These are phyloP conservation scores for Populus nigra DNA, from an alignment of 345 rosid genomes.

Conservation along the genomic window DNA sequence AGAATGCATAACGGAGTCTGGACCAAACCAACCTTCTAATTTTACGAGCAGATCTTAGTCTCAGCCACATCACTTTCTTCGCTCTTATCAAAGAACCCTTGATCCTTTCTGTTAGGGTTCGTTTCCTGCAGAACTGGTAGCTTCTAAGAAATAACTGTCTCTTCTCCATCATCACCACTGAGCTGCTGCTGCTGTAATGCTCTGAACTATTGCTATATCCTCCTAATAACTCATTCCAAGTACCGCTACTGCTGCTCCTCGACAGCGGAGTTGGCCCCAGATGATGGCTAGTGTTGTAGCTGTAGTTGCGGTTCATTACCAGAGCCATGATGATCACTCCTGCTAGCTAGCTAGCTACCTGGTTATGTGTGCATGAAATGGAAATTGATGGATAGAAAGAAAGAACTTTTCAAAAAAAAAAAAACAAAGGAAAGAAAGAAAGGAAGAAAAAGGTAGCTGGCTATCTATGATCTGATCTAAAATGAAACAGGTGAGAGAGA, in stretches of 20 bases:
- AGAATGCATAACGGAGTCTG: slow-evolving; percentile 44
- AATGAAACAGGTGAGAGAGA: neutral
- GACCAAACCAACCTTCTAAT: slow-evolving; percentile 53
- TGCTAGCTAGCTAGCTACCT: neutral
- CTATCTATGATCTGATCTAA: neutral
- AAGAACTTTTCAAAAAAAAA: no score
- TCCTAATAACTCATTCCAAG: neutral
- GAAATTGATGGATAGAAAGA: no score
- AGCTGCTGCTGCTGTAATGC: neutral
- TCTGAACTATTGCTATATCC: no score
- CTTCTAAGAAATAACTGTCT: slow-evolving; percentile 73
- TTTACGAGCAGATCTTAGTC: slow-evolving; percentile 43
- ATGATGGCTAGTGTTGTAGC: neutral
- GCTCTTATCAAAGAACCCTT: slow-evolving; percentile 41
- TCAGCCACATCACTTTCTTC: slow-evolving; percentile 53
- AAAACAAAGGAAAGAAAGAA: neutral
- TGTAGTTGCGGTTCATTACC: slow-evolving; percentile 2
- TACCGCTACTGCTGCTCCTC: neutral
- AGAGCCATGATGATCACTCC: neutral
- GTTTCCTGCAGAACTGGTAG: slow-evolving; percentile 71
- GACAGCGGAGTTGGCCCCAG: neutral
- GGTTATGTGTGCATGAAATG: neutral
- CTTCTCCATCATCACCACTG: slow-evolving; percentile 59
- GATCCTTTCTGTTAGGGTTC: slow-evolving; percentile 49
- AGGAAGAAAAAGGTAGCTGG: neutral